Percentiles rank a stretch among this genome's conserved stretches.
These are phyloP conservation scores for Phymatotrichopsis omnivora DNA, from an alignment of 2,329 filamentous ascomycete species.

Conservation along the genomic window DNA sequence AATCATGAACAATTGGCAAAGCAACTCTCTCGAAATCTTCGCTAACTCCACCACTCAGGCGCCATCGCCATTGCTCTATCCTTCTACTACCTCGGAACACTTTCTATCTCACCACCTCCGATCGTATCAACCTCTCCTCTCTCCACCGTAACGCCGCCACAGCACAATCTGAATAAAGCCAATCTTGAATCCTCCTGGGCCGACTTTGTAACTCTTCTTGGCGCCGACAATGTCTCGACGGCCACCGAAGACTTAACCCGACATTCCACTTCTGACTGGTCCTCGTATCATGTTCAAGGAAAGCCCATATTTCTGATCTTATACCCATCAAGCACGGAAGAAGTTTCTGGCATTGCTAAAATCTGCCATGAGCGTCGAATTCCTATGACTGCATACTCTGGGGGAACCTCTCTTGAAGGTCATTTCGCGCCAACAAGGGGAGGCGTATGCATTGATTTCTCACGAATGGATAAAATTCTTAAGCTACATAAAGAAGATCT, in stretches of 20 bases:
- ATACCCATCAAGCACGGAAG: slow-evolving; percentile 65
- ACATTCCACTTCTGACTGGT: slow-evolving; percentile 55
- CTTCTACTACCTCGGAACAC: slow-evolving; percentile 51
- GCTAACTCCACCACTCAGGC: no score
- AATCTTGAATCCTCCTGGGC: slow-evolving; percentile 60
- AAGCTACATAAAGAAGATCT: slow-evolving; percentile 66
- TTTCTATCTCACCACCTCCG: slow-evolving; percentile 42
- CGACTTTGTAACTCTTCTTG: slow-evolving; percentile 56
- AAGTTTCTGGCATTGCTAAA: slow-evolving; percentile 81
- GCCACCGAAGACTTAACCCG: slow-evolving; percentile 44
- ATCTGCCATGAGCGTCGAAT: slow-evolving; percentile 71
- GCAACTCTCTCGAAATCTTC: no score
- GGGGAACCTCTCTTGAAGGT: slow-evolving; percentile 81
- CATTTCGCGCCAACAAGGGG: slow-evolving; percentile 75
- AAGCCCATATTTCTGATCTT: slow-evolving; percentile 57
- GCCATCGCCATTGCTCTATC: slow-evolving; percentile 44
- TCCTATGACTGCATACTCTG: slow-evolving; percentile 77
- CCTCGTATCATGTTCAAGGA: slow-evolving; percentile 42
- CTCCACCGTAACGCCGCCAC: slow-evolving; percentile 41
- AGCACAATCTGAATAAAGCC: slow-evolving; percentile 49
- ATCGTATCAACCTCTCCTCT: slow-evolving; percentile 52
- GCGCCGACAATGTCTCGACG: slow-evolving; percentile 56
- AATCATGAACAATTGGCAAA: no score
- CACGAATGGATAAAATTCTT: slow-evolving; percentile 72
- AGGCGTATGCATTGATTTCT: slow-evolving; percentile 78